Percentiles rank a stretch among this genome's conserved stretches.
Conservation (phyloP, 768 basidiomycete genomes). For the Phylloporus arenicola region DNA sequence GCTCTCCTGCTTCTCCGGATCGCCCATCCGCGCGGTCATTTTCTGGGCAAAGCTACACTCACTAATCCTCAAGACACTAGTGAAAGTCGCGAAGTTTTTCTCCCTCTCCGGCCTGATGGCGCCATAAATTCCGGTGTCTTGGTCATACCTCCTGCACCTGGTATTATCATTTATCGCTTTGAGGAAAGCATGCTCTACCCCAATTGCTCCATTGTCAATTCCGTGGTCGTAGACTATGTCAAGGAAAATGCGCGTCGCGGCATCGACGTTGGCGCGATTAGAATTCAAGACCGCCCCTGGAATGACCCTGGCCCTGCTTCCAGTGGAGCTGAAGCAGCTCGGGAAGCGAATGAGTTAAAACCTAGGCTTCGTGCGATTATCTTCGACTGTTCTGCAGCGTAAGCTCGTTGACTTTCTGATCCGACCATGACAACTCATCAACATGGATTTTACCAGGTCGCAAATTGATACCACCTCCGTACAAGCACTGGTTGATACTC, state of each 20-base stretch:
- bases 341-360: conserved; percentile 45
- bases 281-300: conserved; percentile 78
- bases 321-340: conserved; percentile 42
- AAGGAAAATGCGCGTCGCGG: conserved; percentile 73
- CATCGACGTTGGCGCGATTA: conserved; percentile 61
- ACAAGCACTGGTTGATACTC: conserved; percentile 86
- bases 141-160: conserved; percentile 75
- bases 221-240: conserved; percentile 73
- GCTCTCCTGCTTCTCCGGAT: conserved; percentile 80
- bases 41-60: conserved; percentile 82
- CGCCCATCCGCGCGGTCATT: conserved; percentile 82
- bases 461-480: conserved; percentile 91
- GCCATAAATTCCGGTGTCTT: conserved; percentile 65
- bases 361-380: conserved; percentile 82
- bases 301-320: conserved; percentile 80
- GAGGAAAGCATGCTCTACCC: conserved; percentile 90
- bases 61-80: conserved; percentile 33
- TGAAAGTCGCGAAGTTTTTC: conserved; percentile 67
- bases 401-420: conserved; percentile 5
- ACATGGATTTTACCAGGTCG: conserved; percentile 40
- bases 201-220: conserved; percentile 65
- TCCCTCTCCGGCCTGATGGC: conserved; percentile 62
- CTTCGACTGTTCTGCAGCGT: conserved; percentile 85
- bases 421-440: not conserved
- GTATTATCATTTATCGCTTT: conserved; percentile 86